These are phyloP conservation scores for Tuber calosporum DNA, from an alignment of 495 filamentous ascomycete genomes.

Conservation along the genomic window DNA sequence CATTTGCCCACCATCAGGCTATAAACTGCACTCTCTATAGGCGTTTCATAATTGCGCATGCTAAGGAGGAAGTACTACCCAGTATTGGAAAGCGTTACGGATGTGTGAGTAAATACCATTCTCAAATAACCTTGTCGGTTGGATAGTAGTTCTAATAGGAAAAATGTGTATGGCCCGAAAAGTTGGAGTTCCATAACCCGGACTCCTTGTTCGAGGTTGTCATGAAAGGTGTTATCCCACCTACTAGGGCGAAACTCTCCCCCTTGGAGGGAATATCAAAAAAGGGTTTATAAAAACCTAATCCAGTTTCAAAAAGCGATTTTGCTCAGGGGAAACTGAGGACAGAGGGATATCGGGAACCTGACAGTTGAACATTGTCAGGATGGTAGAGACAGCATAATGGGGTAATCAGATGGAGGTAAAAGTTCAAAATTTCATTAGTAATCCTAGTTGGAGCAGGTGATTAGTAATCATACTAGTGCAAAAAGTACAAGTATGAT, in stretches of 20 bases:
- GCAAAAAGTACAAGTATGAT: too few relatives aligned
- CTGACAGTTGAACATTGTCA: background rate
- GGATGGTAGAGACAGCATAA: too few relatives aligned
- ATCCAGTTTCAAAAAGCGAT: background rate
- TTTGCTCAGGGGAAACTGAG: background rate
- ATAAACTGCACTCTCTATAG: conserved; percentile 29
- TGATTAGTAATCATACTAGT: too few relatives aligned
- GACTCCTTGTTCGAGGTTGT: conserved; percentile 49
- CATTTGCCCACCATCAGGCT: conserved; percentile 34
- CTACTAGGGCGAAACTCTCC: conserved; percentile 23
- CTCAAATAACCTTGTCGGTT: conserved; percentile 16
- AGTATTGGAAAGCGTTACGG: conserved; percentile 41
- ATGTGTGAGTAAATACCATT: conserved; percentile 32
- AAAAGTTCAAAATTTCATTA: too few relatives aligned
- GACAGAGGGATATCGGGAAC: background rate
- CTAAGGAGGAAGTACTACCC: conserved; percentile 25
- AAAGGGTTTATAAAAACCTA: background rate
- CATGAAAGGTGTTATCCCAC: conserved; percentile 47
- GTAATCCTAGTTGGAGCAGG: too few relatives aligned
- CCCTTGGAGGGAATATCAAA: conserved; percentile 9
- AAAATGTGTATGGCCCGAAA: background rate
- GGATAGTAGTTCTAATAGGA: background rate
- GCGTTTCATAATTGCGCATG: conserved; percentile 37
- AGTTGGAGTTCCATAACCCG: conserved; percentile 27
- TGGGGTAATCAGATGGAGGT: too few relatives aligned